Conservation (phyloP, 305 asterid genomes). For the Fraxinus sp. region DNA sequence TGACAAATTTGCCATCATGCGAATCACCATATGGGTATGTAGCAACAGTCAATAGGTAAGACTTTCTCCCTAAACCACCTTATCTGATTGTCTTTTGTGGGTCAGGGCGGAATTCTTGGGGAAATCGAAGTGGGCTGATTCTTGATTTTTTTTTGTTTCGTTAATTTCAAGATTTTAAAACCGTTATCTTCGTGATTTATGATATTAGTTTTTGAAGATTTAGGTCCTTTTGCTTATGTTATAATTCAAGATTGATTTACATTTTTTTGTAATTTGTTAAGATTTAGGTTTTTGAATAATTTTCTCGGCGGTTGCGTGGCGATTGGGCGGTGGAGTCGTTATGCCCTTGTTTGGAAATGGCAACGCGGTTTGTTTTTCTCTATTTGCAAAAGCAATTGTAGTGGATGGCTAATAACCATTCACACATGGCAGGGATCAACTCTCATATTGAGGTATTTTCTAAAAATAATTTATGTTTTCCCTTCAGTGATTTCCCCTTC, state of each 20-base stretch:
- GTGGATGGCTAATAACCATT: conserved; percentile 37
- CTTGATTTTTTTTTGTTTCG: neutral
- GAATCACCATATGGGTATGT: conserved; percentile 25
- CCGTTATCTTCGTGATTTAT: neutral
- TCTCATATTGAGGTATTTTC: conserved; percentile 44
- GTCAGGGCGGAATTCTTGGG: conserved; percentile 18
- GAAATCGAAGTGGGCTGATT: neutral
- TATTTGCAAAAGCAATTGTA: conserved; percentile 16
- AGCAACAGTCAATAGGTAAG: conserved; percentile 29
- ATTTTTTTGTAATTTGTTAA: neutral
- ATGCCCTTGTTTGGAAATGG: conserved; percentile 42
- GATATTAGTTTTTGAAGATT: neutral
- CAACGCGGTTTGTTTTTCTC: conserved; percentile 13
- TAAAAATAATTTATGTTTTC: neutral
- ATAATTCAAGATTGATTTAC: neutral
- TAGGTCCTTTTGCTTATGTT: neutral
- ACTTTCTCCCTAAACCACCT: conserved; percentile 6
- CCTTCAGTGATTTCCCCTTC: neutral
- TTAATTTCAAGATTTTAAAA: conserved; percentile 5
- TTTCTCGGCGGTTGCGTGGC: neutral
- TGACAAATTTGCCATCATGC: conserved; percentile 26
- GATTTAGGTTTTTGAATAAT: conserved; percentile 10
- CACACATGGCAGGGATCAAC: conserved; percentile 27
- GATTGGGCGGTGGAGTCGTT: conserved; percentile 25
- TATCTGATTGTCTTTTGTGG: conserved; percentile 3